These are phyloP conservation scores for Microsporum ferrugineum DNA, from an alignment of 2,329 filamentous ascomycete genomes.

Conservation along the genomic window DNA sequence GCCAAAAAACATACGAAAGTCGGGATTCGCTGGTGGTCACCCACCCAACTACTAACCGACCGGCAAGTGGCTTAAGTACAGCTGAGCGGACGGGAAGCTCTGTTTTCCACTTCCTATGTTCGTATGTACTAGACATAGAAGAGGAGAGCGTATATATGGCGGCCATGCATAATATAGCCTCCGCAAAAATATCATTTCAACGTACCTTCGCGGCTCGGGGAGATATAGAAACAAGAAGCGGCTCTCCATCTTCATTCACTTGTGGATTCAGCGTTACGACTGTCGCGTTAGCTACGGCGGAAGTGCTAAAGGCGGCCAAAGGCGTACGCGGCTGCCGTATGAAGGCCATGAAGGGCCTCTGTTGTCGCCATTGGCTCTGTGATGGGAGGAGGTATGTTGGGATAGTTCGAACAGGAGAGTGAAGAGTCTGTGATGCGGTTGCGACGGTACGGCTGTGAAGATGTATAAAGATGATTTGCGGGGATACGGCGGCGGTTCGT, in stretches of 20 bases:
- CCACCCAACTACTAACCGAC: conserved; percentile 21
- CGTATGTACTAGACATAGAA: conserved; percentile 26
- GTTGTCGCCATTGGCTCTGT: conserved; percentile 1
- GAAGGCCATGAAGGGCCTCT: background rate
- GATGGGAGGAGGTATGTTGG: conserved; percentile 14
- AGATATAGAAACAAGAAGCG: conserved; percentile 73
- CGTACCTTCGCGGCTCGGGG: conserved; percentile 66
- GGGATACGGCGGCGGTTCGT: conserved; percentile 18
- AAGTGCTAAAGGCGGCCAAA: conserved; percentile 24
- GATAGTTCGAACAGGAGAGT: conserved; percentile 2
- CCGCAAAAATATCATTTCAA: conserved; percentile 10
- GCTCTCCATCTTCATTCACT: conserved; percentile 70
- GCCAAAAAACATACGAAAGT: conserved; percentile 34
- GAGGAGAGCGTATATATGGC: conserved; percentile 14
- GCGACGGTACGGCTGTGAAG: conserved; percentile 13
- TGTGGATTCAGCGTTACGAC: conserved; percentile 55
- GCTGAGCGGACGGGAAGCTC: conserved; percentile 36
- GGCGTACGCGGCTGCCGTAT: background rate
- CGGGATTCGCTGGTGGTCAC: conserved; percentile 38
- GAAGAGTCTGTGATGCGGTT: conserved; percentile 20
- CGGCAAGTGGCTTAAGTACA: background rate
- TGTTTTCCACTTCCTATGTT: conserved; percentile 38
- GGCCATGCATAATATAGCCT: background rate
- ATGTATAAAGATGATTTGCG: conserved; percentile 3
- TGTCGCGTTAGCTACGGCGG: conserved; percentile 25